Conservation (phyloP, 495 filamentous ascomycete species). For the Clavariopsis aquatica region DNA sequence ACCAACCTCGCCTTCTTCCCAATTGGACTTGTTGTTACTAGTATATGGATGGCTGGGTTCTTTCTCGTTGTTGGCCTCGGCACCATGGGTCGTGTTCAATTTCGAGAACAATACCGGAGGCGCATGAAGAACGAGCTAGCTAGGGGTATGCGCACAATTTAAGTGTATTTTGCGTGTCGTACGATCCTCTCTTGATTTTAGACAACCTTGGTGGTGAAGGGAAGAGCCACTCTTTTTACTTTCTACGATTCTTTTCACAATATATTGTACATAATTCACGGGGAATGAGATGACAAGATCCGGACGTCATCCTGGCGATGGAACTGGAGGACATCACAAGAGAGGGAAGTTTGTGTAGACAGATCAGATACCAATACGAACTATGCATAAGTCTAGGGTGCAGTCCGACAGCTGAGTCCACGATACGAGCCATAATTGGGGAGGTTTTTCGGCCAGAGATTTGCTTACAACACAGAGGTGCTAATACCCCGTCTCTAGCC, state of each 20-base stretch:
- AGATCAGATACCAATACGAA: slow-evolving; percentile 17
- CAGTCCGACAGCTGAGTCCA: background rate
- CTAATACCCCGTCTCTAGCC: background rate
- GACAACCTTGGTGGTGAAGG: background rate
- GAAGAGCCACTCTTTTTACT: background rate
- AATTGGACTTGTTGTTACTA: slow-evolving; percentile 64
- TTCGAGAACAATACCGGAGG: slow-evolving; percentile 61
- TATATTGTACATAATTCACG: slow-evolving; percentile 34
- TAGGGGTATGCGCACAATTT: slow-evolving; percentile 27
- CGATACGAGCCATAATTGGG: too few species aligned
- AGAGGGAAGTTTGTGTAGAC: background rate
- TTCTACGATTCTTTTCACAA: slow-evolving; percentile 13
- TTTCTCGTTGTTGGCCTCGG: slow-evolving; percentile 61
- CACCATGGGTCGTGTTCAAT: slow-evolving; percentile 63
- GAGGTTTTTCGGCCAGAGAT: too few species aligned
- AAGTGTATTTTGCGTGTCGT: slow-evolving; percentile 2
- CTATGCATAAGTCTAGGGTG: background rate
- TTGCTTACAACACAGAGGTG: background rate
- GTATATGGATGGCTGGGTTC: slow-evolving; percentile 60
- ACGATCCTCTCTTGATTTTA: too few species aligned
- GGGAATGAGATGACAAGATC: background rate
- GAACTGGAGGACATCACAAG: slow-evolving; percentile 4
- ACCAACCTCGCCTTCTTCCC: slow-evolving; percentile 68
- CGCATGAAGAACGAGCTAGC: slow-evolving; percentile 46
- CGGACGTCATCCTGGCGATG: slow-evolving; percentile 34